Conservation (phyloP, 1,284 basidiomycete species). For the Volvariella volvacea region DNA sequence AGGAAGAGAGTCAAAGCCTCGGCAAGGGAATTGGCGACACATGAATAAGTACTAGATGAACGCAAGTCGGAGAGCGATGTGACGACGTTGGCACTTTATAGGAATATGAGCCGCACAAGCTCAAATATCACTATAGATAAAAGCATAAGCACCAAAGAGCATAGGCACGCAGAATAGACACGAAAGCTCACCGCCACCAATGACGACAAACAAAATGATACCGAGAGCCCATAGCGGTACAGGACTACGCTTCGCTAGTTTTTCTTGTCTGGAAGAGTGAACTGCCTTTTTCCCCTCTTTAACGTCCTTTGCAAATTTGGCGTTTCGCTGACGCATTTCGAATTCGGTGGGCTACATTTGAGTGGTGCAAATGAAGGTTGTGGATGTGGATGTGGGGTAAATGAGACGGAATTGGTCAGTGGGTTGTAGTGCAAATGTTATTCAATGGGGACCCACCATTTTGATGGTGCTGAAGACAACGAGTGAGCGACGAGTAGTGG, state of each 20-base stretch:
- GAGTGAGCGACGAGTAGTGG: too few relatives aligned
- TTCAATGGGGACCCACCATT: too few relatives aligned
- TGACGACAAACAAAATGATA: conserved; percentile 60
- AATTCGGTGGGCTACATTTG: conserved; percentile 70
- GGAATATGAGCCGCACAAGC: conserved; percentile 55
- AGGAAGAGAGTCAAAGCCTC: too few relatives aligned
- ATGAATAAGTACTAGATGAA: too few relatives aligned
- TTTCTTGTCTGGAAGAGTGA: conserved; percentile 65
- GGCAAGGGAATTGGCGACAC: too few relatives aligned
- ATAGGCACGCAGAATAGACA: background rate
- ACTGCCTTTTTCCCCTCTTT: conserved; percentile 68
- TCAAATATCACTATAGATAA: conserved; percentile 61
- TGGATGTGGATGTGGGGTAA: background rate
- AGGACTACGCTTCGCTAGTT: conserved; percentile 62
- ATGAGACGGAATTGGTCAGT: background rate
- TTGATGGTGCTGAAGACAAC: too few relatives aligned
- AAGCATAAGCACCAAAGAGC: conserved; percentile 5
- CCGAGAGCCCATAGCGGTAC: conserved; percentile 66
- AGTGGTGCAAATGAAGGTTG: background rate
- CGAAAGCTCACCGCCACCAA: conserved; percentile 61
- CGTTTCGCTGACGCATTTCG: conserved; percentile 73
- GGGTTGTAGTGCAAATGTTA: background rate
- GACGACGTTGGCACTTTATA: conserved; percentile 17
- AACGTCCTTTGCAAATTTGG: conserved; percentile 67
- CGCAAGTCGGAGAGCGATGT: too few relatives aligned